phyloP scores from a whole-genome alignment of 768 basidiomycete species.

The Termitomyces sp. region DNA sequence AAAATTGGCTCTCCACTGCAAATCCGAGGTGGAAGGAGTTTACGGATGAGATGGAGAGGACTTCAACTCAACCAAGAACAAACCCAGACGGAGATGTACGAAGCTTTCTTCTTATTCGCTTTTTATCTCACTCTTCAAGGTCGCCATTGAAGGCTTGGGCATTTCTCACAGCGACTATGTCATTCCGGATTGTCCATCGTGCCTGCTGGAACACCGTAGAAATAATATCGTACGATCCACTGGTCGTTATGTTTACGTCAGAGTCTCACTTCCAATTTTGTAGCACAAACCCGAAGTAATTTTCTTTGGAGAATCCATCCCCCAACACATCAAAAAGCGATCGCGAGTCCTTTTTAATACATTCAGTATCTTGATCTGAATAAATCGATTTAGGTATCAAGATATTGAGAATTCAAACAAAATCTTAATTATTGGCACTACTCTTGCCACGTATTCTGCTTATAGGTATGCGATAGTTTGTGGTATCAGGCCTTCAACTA shows the following conservation, averaged over 20 bases:
- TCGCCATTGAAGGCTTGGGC: slow-evolving; percentile 69
- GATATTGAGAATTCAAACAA: slow-evolving; percentile 60
- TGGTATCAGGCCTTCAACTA: not conserved
- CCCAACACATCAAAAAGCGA: slow-evolving; percentile 55
- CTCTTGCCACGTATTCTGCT: slow-evolving; percentile 90
- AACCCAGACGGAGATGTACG: slow-evolving; percentile 94
- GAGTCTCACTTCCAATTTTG: slow-evolving; percentile 1
- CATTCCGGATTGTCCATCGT: slow-evolving; percentile 75
- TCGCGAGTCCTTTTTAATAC: slow-evolving; percentile 50
- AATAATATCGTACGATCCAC: slow-evolving; percentile 56
- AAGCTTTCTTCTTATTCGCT: not conserved
- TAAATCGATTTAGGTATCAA: slow-evolving; percentile 38
- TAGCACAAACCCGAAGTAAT: slow-evolving; percentile 81
- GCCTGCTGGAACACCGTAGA: slow-evolving; percentile 51
- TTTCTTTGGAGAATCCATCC: slow-evolving; percentile 91
- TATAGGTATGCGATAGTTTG: slow-evolving; percentile 53
- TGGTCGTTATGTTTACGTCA: not conserved
- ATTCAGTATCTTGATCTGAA: not conserved
- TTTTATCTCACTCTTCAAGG: slow-evolving; percentile 36
- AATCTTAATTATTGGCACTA: slow-evolving; percentile 83
- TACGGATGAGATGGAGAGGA: slow-evolving; percentile 58
- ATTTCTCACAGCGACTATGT: slow-evolving; percentile 74
- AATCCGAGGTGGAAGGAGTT: slow-evolving; percentile 82
- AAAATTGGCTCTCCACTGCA: slow-evolving; percentile 62
- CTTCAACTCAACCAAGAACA: slow-evolving; percentile 62